phyloP scores from a whole-genome alignment of 345 rosid genomes.

The Gossypioides kirkii region DNA sequence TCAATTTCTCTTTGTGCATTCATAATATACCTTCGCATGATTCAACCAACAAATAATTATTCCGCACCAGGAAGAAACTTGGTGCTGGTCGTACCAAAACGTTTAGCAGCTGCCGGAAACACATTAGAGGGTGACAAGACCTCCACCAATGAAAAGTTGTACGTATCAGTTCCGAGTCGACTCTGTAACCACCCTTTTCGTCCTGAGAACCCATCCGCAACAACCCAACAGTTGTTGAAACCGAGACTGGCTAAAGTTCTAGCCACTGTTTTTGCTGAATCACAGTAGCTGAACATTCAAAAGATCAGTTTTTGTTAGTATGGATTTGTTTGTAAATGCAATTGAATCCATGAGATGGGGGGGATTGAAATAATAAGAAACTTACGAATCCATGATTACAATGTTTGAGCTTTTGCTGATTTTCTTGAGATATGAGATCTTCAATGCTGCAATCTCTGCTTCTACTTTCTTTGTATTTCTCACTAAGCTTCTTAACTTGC shows the following conservation, averaged over 20 bases:
- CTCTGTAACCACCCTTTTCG: conserved; percentile 90
- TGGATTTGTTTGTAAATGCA: background rate
- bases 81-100: conserved; percentile 53
- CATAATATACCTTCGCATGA: background rate
- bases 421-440: conserved; percentile 83
- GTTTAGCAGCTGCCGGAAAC: conserved; percentile 53
- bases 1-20: background rate
- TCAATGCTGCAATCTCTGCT: conserved; percentile 85
- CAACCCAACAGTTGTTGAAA: conserved; percentile 70
- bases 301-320: background rate
- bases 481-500: conserved; percentile 69
- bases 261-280: conserved; percentile 74
- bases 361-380: conserved; percentile 9
- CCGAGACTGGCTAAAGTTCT: conserved; percentile 64
- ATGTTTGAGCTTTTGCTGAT: conserved; percentile 80
- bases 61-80: conserved; percentile 79
- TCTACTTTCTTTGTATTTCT: conserved; percentile 69
- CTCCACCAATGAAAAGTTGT: conserved; percentile 57
- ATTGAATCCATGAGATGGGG: background rate
- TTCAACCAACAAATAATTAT: conserved; percentile 9
- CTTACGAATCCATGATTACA: conserved; percentile 84
- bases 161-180: conserved; percentile 75
- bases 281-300: conserved; percentile 54
- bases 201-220: conserved; percentile 81
- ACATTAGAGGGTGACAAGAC: conserved; percentile 65